Conservation (phyloP, 306 rosid species). For the Malus sieversii region DNA sequence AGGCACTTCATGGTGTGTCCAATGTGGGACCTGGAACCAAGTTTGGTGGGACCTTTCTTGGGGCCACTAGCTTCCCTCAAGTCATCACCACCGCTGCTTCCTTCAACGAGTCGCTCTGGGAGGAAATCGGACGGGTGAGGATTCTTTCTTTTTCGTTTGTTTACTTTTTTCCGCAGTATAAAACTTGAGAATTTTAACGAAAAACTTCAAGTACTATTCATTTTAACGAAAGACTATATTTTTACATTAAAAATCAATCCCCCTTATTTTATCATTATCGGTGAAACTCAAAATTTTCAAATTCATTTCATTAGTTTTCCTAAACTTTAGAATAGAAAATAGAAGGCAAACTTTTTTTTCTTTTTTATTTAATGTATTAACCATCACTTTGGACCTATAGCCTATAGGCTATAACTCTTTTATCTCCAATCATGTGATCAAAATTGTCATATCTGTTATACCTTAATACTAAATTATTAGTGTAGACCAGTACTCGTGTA, state of each 20-base stretch:
- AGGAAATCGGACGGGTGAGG: slow-evolving; percentile 75
- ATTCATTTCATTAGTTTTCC: no score
- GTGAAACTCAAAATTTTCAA: no score
- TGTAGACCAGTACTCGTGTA: not conserved
- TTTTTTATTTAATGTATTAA: not conserved
- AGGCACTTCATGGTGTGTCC: slow-evolving; percentile 84
- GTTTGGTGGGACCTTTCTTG: slow-evolving; percentile 73
- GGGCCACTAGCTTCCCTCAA: slow-evolving; percentile 89
- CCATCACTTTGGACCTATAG: not conserved
- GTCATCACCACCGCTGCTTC: slow-evolving; percentile 97
- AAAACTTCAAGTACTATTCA: no score
- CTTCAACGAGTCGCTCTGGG: slow-evolving; percentile 77
- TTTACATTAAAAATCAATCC: no score
- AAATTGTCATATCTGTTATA: not conserved
- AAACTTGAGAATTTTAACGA: not conserved
- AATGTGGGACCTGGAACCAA: slow-evolving; percentile 80
- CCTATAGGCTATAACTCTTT: not conserved
- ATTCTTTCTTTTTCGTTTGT: not conserved
- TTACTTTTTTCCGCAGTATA: not conserved
- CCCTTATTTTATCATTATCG: no score
- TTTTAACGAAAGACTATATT: no score
- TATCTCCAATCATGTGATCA: not conserved
- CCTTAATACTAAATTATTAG: not conserved
- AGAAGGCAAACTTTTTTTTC: not conserved
- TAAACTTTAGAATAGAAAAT: not conserved